These are phyloP conservation scores for Malbranchea zuffiana DNA, from an alignment of 2,329 filamentous ascomycete species.

Conservation along the genomic window DNA sequence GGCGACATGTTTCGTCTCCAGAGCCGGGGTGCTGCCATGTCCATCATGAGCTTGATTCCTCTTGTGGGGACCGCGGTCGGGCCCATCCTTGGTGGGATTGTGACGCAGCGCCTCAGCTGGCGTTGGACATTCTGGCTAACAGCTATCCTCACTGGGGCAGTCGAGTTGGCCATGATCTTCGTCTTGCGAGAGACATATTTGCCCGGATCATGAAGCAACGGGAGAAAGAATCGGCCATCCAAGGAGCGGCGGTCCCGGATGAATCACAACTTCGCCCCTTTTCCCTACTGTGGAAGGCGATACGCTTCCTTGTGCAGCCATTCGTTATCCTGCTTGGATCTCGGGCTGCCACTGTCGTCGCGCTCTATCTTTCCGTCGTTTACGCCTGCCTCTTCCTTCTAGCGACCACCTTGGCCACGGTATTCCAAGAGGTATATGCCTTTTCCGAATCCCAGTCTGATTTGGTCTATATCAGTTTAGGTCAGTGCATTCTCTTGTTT, in stretches of 20 bases:
- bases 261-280: not conserved
- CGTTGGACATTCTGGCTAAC: slow-evolving; percentile 39
- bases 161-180: slow-evolving; percentile 18
- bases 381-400: slow-evolving; percentile 3
- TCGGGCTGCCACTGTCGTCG: not conserved
- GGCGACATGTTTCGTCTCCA: slow-evolving; percentile 35
- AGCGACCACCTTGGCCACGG: slow-evolving; percentile 1
- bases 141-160: slow-evolving; percentile 19
- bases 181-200: slow-evolving; percentile 6
- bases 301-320: slow-evolving; percentile 2
- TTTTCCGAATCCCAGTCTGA: slow-evolving; percentile 3
- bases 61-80: too few relatives aligned
- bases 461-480: not conserved
- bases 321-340: slow-evolving; percentile 3
- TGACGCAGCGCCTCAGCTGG: slow-evolving; percentile 33
- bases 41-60: slow-evolving; percentile 32
- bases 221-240: not conserved
- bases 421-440: slow-evolving; percentile 5
- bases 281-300: not conserved
- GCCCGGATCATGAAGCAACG: too few relatives aligned
- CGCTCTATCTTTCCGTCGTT: slow-evolving; percentile 5
- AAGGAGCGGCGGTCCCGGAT: not conserved
- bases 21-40: slow-evolving; percentile 36
- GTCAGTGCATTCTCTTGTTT: not conserved
- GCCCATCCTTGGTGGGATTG: slow-evolving; percentile 31